Evolutionary conservation across 1,284 basidiomycete species (phyloP), one percentile per base, ranked within the genome.

Genomic region (Ustilago tritici): DNA sequence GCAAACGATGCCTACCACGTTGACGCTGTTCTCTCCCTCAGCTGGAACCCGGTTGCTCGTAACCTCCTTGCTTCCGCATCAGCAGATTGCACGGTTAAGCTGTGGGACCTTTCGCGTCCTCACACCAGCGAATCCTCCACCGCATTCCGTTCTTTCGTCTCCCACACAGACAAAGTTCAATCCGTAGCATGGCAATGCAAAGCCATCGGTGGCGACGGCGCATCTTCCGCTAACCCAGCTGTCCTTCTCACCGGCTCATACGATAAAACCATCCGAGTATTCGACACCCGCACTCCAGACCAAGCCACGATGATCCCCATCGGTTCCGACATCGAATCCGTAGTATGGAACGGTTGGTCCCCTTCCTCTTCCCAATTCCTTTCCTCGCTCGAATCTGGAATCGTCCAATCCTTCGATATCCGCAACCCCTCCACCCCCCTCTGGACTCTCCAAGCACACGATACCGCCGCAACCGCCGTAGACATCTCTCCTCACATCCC

Each of bases 261-360:
- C 84, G 97, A 99, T 88, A 91, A 95, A 56, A 95, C 94, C 0
- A 93, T 98, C 34, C 89, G 94, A 65, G 92, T 94, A 28, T 98
- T 97, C 87, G 97, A 99, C 87, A 92, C 93, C 10, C 89, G 96
- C 63, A 91, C 94, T 2, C 93, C 93, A 0, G 91, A 92, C 58
- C 86, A 87, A 41, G 92, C 93, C 50, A 91, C 95, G 4, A 92
- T 91, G 34, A 93, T 92, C 11, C 88, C 91, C 12, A 89, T 98
- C 11, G 93, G 92, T 6, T 92, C 92, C 58, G 96, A 98, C 87
- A 95, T 99, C 14, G 96, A 99, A 87, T 93, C 93, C 54, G 88
- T 98, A 49, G 88, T 92, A 72, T 99, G 97, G 97, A 95, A 99
- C 88, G 96, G 95, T 57, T 98, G 94, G 93, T 92, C 94, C 65